phyloP scores from a whole-genome alignment of 306 rosid genomes.

The Sicyos edulis region DNA sequence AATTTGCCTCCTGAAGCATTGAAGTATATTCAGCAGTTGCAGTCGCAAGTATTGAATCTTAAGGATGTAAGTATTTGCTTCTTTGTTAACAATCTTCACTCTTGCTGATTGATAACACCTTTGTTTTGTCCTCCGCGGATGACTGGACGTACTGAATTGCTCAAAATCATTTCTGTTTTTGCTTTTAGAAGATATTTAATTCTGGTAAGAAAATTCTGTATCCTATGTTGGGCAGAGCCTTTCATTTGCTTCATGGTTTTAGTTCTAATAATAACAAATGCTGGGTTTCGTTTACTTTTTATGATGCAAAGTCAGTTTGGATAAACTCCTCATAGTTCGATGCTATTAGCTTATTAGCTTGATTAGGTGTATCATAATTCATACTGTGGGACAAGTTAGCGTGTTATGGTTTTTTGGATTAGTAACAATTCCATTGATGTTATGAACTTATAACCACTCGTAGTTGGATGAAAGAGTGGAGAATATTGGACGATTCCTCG shows the following conservation, averaged over 20 bases:
- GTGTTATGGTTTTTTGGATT: too few relatives aligned
- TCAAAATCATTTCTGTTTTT: background rate
- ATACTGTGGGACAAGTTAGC: background rate
- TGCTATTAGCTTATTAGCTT: background rate
- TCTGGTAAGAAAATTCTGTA: background rate
- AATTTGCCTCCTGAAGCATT: slow-evolving; percentile 76
- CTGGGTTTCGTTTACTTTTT: slow-evolving; percentile 2
- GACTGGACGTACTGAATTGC: background rate
- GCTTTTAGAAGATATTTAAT: background rate
- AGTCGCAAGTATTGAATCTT: slow-evolving; percentile 48
- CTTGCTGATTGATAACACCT: background rate
- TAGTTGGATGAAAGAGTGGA: background rate
- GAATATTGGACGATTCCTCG: background rate
- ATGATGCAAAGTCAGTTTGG: background rate
- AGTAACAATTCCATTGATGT: background rate
- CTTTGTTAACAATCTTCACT: background rate
- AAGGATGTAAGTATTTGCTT: slow-evolving; percentile 48
- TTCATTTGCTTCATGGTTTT: background rate
- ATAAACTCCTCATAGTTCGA: slow-evolving; percentile 5
- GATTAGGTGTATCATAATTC: background rate
- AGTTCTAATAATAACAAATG: slow-evolving; percentile 3
- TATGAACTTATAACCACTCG: background rate
- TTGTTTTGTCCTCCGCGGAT: background rate
- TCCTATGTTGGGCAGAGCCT: background rate
- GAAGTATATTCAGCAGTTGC: slow-evolving; percentile 60